Conservation (phyloP, 768 basidiomycete genomes). For the Russula ochroleuca region DNA sequence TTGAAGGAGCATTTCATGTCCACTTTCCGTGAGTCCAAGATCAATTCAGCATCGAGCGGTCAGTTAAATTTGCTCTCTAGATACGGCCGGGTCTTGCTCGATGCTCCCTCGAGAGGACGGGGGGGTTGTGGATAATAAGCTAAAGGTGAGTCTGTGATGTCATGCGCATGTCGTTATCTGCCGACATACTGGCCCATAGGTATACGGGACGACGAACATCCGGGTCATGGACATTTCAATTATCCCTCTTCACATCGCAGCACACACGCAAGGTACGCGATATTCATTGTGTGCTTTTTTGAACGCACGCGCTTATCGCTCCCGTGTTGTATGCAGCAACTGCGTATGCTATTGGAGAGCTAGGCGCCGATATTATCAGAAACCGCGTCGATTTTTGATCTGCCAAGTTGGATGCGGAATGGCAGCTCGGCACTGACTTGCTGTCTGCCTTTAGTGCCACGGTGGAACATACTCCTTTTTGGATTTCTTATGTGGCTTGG, state of each 20-base stretch:
- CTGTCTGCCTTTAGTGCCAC: neutral
- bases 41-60: too few relatives aligned
- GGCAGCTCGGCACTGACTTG: neutral
- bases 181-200: slow-evolving; percentile 8
- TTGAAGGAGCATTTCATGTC: neutral
- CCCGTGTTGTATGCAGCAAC: slow-evolving; percentile 7
- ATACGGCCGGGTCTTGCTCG: slow-evolving; percentile 10
- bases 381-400: slow-evolving; percentile 16
- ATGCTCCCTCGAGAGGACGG: slow-evolving; percentile 25
- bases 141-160: slow-evolving; percentile 14
- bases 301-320: neutral
- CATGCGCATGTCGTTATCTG: neutral
- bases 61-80: neutral
- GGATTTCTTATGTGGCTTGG: too few relatives aligned
- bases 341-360: slow-evolving; percentile 25
- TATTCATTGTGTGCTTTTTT: neutral
- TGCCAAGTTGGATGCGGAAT: neutral
- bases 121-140: slow-evolving; percentile 25
- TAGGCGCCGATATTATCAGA: slow-evolving; percentile 19
- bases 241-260: slow-evolving; percentile 31
- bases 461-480: too few relatives aligned
- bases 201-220: slow-evolving; percentile 34
- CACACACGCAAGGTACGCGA: slow-evolving; percentile 26
- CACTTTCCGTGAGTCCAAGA: slow-evolving; percentile 8
- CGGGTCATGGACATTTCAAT: slow-evolving; percentile 33